Evolutionary conservation across 2,329 filamentous ascomycete genomes (phyloP), one percentile per base, ranked within the genome.

Genomic region (Coniochaeta sp.): DNA sequence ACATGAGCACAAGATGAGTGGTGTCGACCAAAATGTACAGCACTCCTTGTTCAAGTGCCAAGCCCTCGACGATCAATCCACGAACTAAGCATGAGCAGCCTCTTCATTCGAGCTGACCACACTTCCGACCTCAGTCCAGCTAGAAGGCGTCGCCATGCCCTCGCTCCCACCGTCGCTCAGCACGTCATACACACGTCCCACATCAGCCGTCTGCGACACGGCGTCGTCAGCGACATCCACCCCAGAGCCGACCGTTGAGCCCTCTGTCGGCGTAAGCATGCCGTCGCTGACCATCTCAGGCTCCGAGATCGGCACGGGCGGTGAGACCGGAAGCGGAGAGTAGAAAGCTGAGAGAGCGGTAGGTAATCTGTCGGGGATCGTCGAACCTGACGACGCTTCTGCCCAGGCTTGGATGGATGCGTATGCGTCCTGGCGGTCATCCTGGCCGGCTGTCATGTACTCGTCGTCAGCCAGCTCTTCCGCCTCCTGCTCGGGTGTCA

Each of bases 341-440:
- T 86, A 87, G 67, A 87, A 86, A 66, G 72, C 3, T 6, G 22
- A 22, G 26, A 52, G n/a, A n/a, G 38, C 16, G 2, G 38, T 9
- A 40, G 38, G 38, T 40, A 40, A 40, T n/a, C 47, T 6, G 6
- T 52, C 24, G 22, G 47, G 47, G 67, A 74, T n/a, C 8, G 31
- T 74, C 26, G 61, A 59, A 55, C 64, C 66, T 9, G 66, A 64
- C 5, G 80, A 81, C 61, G 78, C 74, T 64, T 85, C 79, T 1
- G 85, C 84, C 85, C 85, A 88, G 0, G 85, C 85, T 67, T 88
- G 83, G 64, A 88, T 87, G 1, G 83, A 85, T 54, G 81, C 80
- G 67, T 81, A 87, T 1, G 81, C 79, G 16, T 81, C 77, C 16
- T 75, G 69, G 22, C 70, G 71, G 60, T 78, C 73, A 3, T 79